A percentile compares a stretch with the other conserved stretches of the same genome.
phyloP scores from a whole-genome alignment of 164 flowering plant species.

The Annona cherimola region DNA sequence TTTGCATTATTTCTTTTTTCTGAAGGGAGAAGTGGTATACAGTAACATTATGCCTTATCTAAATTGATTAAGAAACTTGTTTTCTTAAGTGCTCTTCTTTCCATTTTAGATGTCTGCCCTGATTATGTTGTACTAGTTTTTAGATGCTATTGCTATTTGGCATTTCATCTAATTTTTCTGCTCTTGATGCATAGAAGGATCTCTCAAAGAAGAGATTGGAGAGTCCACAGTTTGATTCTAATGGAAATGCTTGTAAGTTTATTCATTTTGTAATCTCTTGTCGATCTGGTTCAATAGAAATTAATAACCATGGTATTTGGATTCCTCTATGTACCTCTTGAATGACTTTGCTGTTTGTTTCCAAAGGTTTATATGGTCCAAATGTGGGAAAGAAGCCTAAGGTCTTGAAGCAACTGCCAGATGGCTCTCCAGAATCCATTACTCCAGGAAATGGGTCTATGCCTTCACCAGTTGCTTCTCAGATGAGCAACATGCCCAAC shows the following conservation, averaged over 20 bases:
- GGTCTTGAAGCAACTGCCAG: constrained; percentile 56
- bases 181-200: constrained; percentile 53
- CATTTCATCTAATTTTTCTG: not conserved
- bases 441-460: constrained; percentile 49
- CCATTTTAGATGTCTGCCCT: not conserved
- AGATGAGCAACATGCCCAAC: constrained; percentile 91
- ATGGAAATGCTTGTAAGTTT: constrained; percentile 61
- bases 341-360: constrained; percentile 6
- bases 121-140: not conserved
- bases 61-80: not conserved
- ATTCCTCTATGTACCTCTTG: not conserved
- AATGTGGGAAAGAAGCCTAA: constrained; percentile 68
- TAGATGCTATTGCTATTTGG: not conserved
- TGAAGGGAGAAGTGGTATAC: not conserved
- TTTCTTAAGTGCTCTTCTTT: not conserved
- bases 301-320: not conserved
- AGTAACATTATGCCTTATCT: not conserved
- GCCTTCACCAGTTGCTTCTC: constrained; percentile 92
- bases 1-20: not conserved
- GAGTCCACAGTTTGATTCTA: constrained; percentile 57
- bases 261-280: not conserved
- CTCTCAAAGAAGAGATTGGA: constrained; percentile 57
- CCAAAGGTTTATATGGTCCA: constrained; percentile 60
- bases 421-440: constrained; percentile 50
- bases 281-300: not conserved